Evolutionary conservation across 2,329 filamentous ascomycete species (phyloP), one percentile per base, ranked within the genome.

Genomic region (Chrysoporthe austroafricana): DNA sequence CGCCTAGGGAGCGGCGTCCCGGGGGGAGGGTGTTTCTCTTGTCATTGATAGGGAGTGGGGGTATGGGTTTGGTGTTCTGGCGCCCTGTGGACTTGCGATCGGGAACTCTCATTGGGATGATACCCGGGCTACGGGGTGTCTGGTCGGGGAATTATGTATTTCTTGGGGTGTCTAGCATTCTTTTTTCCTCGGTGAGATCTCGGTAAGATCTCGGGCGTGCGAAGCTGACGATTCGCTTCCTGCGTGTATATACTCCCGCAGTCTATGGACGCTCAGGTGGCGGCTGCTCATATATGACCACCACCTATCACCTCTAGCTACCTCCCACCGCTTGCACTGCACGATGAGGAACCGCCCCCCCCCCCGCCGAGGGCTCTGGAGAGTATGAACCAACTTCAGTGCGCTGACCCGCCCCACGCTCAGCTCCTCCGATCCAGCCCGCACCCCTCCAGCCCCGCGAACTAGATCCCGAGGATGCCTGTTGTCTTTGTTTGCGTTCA

Each of bases 391-490:
- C 71, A 82, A 70, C 73, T 82, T 82, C 66, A 72, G 74, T 9
- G 75, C 79, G 70, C 77, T 79, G 26, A 81, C 75, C 74, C 73
- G 75, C 16, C 73, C 73, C 34, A 70, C 69, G 70, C 68, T 76
- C 70, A 78, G 60, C 43, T 77, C 74, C 63, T 74, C 42, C 69
- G 78, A n/a, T 2, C 77, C 77, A 16, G 67, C 70, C 61, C 76
- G 21, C 43, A 77, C 73, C 1, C 76, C 76, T 63, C 77, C 74
- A 75, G 70, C 66, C 78, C 79, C 48, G 78, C 78, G 69, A 72
- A 80, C 67, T 81, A 79, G 66, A 82, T 79, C 0, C 74, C 80
- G 67, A 84, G 82, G 63, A 86, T 84, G 73, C 81, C 82, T 0
- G 85, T 86, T 0, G 84, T 84, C 57, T 26, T n/a, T 54, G 1